Evolutionary conservation across 305 asterid species (phyloP).

Genomic region (Solanum hybrid): DNA sequence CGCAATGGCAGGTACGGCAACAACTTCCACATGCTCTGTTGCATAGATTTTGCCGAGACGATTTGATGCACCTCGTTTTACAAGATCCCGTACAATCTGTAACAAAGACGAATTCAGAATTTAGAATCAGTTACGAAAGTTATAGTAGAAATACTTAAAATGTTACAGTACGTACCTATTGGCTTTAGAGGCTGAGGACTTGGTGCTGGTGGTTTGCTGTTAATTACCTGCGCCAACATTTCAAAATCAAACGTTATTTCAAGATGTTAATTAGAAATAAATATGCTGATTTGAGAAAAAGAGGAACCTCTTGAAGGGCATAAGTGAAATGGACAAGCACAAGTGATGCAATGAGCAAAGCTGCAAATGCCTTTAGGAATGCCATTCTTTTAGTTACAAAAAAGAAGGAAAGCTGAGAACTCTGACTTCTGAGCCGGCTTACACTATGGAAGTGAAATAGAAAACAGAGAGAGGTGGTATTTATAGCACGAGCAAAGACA

Average conservation of each 20-base stretch:
- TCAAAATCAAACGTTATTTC: neutral
- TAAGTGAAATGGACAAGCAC: slow-evolving; percentile 12
- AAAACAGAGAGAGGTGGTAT: neutral
- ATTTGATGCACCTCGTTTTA: slow-evolving; percentile 26
- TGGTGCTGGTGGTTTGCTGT: slow-evolving; percentile 1
- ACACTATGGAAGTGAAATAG: neutral
- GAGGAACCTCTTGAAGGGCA: slow-evolving; percentile 9
- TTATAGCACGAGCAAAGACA: slow-evolving; percentile 3
- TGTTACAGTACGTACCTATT: slow-evolving; percentile 9
- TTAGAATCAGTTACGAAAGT: neutral
- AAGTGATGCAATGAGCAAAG: slow-evolving; percentile 4
- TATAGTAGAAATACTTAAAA: neutral
- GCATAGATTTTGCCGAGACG: slow-evolving; percentile 47
- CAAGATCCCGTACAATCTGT: slow-evolving; percentile 22
- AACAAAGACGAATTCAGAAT: neutral
- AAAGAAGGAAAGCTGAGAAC: neutral
- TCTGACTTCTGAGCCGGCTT: neutral
- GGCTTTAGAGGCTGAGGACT: slow-evolving; percentile 11
- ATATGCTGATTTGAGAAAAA: neutral
- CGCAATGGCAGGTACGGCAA: slow-evolving; percentile 49
- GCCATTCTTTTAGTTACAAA: slow-evolving; percentile 1
- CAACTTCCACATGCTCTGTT: slow-evolving; percentile 62
- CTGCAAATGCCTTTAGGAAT: neutral
- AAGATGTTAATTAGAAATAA: neutral
- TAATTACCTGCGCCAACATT: neutral